Conservation (phyloP, 73 alveolate genomes). For the Paramecium caudatum region DNA sequence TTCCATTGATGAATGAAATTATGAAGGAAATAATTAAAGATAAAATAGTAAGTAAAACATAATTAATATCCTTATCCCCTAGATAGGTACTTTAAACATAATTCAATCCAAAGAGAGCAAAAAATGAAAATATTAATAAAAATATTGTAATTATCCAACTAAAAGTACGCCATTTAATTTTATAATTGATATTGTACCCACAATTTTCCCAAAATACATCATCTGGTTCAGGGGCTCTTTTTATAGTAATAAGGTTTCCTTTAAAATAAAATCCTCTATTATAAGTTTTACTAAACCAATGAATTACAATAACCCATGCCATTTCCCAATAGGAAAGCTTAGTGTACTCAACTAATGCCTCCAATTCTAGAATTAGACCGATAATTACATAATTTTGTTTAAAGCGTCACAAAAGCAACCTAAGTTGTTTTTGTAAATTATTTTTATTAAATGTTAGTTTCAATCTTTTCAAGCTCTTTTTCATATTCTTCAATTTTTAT, state of each 20-base stretch:
- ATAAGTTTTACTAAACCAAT: neutral
- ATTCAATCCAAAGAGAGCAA: conserved; percentile 21
- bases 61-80: neutral
- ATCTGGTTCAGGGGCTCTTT: conserved; percentile 69
- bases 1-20: conserved; percentile 15
- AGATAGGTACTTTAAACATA: neutral
- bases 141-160: neutral
- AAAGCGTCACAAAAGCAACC: conserved; percentile 48
- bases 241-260: neutral
- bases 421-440: neutral
- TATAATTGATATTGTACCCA: neutral
- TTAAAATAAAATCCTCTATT: conserved; percentile 17
- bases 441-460: neutral
- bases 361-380: neutral
- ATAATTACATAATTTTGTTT: conserved; percentile 30
- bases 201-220: conserved; percentile 68
- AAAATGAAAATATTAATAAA: neutral
- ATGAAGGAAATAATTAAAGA: conserved; percentile 33
- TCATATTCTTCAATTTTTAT: neutral
- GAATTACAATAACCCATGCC: neutral
- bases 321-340: neutral
- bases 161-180: neutral
- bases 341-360: neutral
- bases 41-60: neutral
- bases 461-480: neutral